Conservation (phyloP, 768 basidiomycete species). For the Lactarius deliciosus region DNA sequence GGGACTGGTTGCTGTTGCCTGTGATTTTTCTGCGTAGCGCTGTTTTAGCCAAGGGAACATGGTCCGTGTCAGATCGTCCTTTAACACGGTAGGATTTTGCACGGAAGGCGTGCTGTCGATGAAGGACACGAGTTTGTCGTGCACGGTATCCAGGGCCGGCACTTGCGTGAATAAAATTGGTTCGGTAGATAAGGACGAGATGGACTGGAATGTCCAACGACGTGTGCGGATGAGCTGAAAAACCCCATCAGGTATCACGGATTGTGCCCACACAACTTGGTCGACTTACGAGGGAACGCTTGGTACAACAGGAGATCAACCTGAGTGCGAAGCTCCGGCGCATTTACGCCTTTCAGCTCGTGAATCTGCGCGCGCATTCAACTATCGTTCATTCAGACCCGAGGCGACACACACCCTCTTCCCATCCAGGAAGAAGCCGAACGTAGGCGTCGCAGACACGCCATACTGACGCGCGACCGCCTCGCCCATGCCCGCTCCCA, state of each 20-base stretch:
- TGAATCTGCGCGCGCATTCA: conserved; percentile 44
- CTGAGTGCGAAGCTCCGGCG: conserved; percentile 66
- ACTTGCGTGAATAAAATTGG: conserved; percentile 77
- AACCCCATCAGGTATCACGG: neutral
- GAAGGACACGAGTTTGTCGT: conserved; percentile 60
- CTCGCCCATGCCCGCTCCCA: conserved; percentile 63
- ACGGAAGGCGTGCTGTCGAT: conserved; percentile 49
- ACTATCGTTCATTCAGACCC: conserved; percentile 5
- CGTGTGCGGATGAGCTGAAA: conserved; percentile 72
- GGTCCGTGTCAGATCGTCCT: conserved; percentile 46
- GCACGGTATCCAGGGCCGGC: conserved; percentile 64
- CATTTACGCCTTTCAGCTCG: conserved; percentile 73
- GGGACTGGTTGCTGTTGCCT: conserved; percentile 26
- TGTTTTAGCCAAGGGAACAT: conserved; percentile 67
- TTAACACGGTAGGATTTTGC: conserved; percentile 41
- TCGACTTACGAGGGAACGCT: conserved; percentile 73
- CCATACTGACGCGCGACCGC: conserved; percentile 61
- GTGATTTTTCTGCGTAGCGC: conserved; percentile 43
- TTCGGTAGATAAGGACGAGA: conserved; percentile 62
- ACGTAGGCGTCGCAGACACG: conserved; percentile 82
- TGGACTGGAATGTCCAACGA: conserved; percentile 55
- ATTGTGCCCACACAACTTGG: conserved; percentile 1
- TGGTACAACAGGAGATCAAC: conserved; percentile 72
- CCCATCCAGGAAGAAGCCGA: conserved; percentile 82
- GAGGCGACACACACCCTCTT: conserved; percentile 50